Evolutionary conservation across 306 rosid species (phyloP), one percentile per base, ranked within the genome.

Genomic region (Malus sylvestris): DNA sequence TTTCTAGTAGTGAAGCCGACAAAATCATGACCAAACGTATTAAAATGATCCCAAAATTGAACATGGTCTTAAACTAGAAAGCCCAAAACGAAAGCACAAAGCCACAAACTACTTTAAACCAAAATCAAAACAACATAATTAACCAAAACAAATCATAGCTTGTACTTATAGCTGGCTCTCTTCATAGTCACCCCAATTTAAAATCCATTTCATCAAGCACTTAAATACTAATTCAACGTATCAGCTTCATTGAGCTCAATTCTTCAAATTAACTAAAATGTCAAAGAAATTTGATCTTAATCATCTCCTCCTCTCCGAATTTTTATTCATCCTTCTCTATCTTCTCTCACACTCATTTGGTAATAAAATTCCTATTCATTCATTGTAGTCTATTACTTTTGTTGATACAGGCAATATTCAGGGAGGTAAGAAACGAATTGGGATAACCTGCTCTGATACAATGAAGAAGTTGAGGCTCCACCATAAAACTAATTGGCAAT

Each of bases 21-120:
- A 46, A 46, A 46, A 46, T 46, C 53, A 46, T 57, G 62, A 57
- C 62, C 20, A 15, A 52, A 18, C 10, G 10, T 52, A 19, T 16
- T 19, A 15, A 52, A 52, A 52, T 8, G 20, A 52, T 5, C 18
- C 6, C 20, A 46, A 19, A 52, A 49, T 10, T 10, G 3, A n/a
- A 46, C 18, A 46, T 46, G 6, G 0, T 46, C 52, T 46, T 14
- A 14, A 46, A 14, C 52, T 13, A 13, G 52, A 46, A 46, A 46
- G 2, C 14, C 62, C 25, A 4, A n/a, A 57, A 57, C 15, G 14
- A n/a, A 33, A 77, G 57, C 16, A 52, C 35, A 30, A 30, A 30
- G 32, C 32, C 32, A 30, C 32, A 76, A 67, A 30, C 61, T 52
- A 69, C 79, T 74, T 49, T 42, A 18, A 74, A 67, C 79, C 76